Conservation (phyloP, 1,139 yeast species). For the Nakaseomyces delphensis region DNA sequence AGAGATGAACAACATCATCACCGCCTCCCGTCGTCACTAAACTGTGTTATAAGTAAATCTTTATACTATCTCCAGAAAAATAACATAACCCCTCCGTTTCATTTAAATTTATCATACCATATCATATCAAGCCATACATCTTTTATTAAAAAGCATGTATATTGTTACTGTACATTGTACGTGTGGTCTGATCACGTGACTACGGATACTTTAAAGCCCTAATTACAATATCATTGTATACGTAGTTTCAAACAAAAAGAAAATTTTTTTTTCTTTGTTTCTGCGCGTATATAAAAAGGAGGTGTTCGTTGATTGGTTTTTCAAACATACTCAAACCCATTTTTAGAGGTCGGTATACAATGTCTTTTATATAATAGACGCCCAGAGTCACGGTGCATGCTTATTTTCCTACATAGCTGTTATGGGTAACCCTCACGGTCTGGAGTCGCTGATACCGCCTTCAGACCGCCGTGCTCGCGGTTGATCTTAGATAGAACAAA, state of each 20-base stretch:
- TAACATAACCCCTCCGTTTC: neutral
- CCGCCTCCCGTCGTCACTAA: conserved; percentile 88
- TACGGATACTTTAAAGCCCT: neutral
- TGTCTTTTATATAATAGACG: conserved; percentile 71
- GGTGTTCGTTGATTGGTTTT: no score
- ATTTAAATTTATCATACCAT: neutral
- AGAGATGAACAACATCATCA: conserved; percentile 93
- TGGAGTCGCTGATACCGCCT: conserved; percentile 20
- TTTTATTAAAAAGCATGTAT: no score
- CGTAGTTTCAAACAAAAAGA: neutral
- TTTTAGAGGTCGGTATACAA: conserved; percentile 38
- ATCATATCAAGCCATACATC: neutral
- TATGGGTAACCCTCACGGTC: conserved; percentile 22
- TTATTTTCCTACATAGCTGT: conserved; percentile 30
- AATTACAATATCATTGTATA: neutral
- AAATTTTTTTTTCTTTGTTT: neutral
- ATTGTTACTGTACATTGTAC: no score
- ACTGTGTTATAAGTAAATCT: conserved; percentile 9
- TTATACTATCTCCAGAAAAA: neutral
- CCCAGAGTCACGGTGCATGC: conserved; percentile 80
- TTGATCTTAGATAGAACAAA: conserved; percentile 55
- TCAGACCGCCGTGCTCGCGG: conserved; percentile 76
- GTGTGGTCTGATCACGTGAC: neutral
- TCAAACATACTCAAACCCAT: conserved; percentile 20
- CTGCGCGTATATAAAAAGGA: no score